These are phyloP conservation scores for Cylindrotheca fusiformis DNA, from an alignment of 108 stramenopile species.

Conservation along the genomic window DNA sequence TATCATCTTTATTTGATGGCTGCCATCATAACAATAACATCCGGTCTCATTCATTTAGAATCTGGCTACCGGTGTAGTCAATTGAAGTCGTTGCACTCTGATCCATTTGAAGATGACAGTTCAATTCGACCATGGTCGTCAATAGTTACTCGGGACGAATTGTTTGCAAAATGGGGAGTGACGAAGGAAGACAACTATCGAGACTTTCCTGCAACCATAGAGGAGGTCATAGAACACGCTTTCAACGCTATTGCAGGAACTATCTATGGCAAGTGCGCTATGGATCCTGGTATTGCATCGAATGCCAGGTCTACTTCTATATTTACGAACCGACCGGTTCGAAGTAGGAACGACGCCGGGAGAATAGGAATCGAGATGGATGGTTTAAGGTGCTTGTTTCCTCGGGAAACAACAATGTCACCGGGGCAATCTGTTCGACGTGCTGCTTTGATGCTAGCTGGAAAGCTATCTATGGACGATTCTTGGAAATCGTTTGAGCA, in stretches of 20 bases:
- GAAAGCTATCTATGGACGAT: constrained; percentile 24
- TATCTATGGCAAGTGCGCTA: constrained; percentile 41
- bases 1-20: too few species aligned
- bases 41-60: too few species aligned
- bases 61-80: too few species aligned
- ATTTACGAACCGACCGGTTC: constrained; percentile 51
- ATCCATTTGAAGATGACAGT: too few species aligned
- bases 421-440: constrained; percentile 43
- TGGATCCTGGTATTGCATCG: constrained; percentile 55
- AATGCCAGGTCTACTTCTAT: constrained; percentile 59
- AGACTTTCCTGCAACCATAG: constrained; percentile 45
- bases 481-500: constrained; percentile 35
- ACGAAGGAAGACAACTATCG: neutral
- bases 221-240: constrained; percentile 53
- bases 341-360: constrained; percentile 37
- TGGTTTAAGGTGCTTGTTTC: constrained; percentile 42
- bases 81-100: too few species aligned
- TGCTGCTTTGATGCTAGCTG: constrained; percentile 52
- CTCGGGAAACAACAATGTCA: neutral
- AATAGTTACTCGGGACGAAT: constrained; percentile 6
- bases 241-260: constrained; percentile 60
- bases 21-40: too few species aligned
- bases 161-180: too few species aligned
- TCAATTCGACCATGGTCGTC: too few species aligned
- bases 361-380: constrained; percentile 77